These are phyloP conservation scores for Aspergillus aculeatus DNA, from an alignment of 2,329 filamentous ascomycete genomes.

Conservation along the genomic window DNA sequence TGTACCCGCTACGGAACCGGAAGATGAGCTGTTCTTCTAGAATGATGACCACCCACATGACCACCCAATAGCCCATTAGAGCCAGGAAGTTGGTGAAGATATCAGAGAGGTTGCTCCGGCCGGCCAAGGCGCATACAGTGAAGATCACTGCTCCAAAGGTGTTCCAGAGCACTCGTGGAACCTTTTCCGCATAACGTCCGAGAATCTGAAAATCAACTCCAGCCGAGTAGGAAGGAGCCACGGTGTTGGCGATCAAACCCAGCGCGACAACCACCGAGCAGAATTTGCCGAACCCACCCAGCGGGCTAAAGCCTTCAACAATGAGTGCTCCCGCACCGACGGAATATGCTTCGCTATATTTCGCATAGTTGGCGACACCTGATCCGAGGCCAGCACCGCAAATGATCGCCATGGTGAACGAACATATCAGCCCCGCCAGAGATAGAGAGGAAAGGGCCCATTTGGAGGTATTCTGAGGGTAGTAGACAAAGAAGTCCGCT, in stretches of 20 bases:
- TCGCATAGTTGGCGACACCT: conserved; percentile 52
- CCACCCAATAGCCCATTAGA: conserved; percentile 70
- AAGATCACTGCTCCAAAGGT: conserved; percentile 62
- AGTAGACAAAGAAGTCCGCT: conserved; percentile 70
- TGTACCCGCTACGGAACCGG: conserved; percentile 52
- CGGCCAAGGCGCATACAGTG: conserved; percentile 63
- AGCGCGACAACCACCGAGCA: conserved; percentile 64
- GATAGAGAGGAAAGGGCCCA: conserved; percentile 58
- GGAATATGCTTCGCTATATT: conserved; percentile 59
- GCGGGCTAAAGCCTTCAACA: conserved; percentile 59
- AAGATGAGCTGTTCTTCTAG: conserved; percentile 62
- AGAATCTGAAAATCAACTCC: conserved; percentile 69
- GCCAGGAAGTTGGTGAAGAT: conserved; percentile 70
- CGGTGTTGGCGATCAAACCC: conserved; percentile 64
- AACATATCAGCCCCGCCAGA: conserved; percentile 55
- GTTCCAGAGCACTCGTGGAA: conserved; percentile 67
- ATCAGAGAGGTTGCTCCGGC: conserved; percentile 58
- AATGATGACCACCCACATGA: conserved; percentile 63
- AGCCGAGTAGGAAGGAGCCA: conserved; percentile 63
- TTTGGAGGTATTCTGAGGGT: conserved; percentile 53
- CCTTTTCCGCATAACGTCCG: conserved; percentile 55
- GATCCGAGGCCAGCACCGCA: conserved; percentile 63
- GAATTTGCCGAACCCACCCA: conserved; percentile 65
- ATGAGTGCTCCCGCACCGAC: conserved; percentile 64
- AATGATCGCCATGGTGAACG: conserved; percentile 61